Conservation (phyloP, 495 filamentous ascomycete species). For the Letharia lupina region DNA sequence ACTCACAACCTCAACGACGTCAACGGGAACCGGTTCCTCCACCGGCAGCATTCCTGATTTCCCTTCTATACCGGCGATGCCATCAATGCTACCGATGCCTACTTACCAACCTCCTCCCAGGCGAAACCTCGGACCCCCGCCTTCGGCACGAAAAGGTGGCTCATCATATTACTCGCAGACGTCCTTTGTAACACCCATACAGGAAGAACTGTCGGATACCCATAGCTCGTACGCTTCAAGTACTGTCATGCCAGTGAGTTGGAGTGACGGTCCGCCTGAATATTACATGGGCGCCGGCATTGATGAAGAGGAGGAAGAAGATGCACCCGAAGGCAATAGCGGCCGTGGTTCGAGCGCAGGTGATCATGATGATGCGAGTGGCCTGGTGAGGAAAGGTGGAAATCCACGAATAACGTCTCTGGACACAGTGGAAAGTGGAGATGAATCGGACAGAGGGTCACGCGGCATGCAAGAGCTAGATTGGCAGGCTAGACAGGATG, state of each 20-base stretch:
- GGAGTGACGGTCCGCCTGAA: conserved; percentile 47
- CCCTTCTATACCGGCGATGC: conserved; percentile 29
- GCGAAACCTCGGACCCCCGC: conserved; percentile 34
- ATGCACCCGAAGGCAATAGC: conserved; percentile 29
- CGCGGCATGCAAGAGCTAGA: conserved; percentile 23
- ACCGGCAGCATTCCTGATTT: conserved; percentile 42
- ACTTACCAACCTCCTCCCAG: conserved; percentile 27
- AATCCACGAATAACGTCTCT: conserved; percentile 65
- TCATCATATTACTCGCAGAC: conserved; percentile 64
- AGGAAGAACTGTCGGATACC: conserved; percentile 62
- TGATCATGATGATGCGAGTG: conserved; percentile 51
- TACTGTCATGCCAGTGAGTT: conserved; percentile 65
- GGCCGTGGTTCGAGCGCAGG: conserved; percentile 31
- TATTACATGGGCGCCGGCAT: conserved; percentile 37
- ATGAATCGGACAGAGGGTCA: conserved; percentile 22
- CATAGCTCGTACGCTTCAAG: conserved; percentile 76
- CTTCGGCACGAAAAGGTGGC: conserved; percentile 59
- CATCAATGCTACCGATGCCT: conserved; percentile 23
- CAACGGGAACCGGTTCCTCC: conserved; percentile 27
- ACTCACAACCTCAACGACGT: conserved; percentile 31
- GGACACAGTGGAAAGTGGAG: conserved; percentile 49
- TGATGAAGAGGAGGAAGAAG: conserved; percentile 37
- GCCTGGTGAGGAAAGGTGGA: conserved; percentile 68
- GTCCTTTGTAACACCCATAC: conserved; percentile 80
- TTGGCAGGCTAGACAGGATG: conserved; percentile 28